Base-by-base conservation (phyloP, 2,329 filamentous ascomycete species). In the Blastomyces emzantsi region DNA sequence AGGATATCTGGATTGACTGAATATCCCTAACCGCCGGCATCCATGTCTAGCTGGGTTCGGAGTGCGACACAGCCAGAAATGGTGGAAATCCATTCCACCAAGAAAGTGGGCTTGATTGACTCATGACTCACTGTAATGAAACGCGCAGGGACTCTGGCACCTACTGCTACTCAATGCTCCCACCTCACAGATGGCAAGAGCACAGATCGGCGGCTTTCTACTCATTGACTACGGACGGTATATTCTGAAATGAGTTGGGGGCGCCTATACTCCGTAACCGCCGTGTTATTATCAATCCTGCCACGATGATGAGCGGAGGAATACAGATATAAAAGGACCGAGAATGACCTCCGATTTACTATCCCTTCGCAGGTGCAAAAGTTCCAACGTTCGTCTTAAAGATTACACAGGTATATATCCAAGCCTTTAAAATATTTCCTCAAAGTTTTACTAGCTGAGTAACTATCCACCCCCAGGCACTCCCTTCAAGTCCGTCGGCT, bases 401-500 rank as follows among this genome's bases (percentile, higher is more conserved):
- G 49, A 28, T 52, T 52, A 52, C 49, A 52, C 49, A 52, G n/a
- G 28, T 52, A 52, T 52, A 52, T 28, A 52, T 52, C 49, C 8
- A 52, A 52, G 49, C 2, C 49, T 52, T 52, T 52, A 52, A 25
- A 52, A 52, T 25, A 25, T 52, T 28, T 52, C 49, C 49, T 52
- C 49, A 52, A 52, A 25, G 49, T 17, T 47, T 60, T 60, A 60
- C 25, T 3, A 36, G 30, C 36, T 63, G 61, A 39, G 25, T 45
- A 25, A 33, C 45, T 63, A 61, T 60, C 63, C 63, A n/a, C 39
- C 63, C 17, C 11, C 63, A 7, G 30, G 25, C 36, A 60, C 55
- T 49, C 51, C 62, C 0, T 62, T 65, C 54, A 64, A 63, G 58
- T 63, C 60, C 30, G 56, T 66, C 41, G 68, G 68, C 41, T 64